A percentile compares a stretch with the other conserved stretches of the same genome.
phyloP scores from a whole-genome alignment of 2,329 filamentous ascomycete species.

The Coniochaeta prunicola region DNA sequence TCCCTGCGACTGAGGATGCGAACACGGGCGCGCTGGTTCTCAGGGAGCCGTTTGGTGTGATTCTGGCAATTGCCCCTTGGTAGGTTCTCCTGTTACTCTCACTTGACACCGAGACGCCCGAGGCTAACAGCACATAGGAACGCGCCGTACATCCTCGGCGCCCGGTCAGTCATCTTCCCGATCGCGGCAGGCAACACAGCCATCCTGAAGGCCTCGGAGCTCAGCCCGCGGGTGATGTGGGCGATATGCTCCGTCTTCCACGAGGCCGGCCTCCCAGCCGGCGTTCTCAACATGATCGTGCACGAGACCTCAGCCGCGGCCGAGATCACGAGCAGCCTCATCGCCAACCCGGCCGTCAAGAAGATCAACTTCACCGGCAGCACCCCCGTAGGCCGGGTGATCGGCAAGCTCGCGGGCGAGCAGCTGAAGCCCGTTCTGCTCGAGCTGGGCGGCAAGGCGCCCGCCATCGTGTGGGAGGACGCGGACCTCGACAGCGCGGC shows the following conservation, averaged over 20 bases:
- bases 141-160: constrained; percentile 46
- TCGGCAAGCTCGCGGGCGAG: constrained; percentile 62
- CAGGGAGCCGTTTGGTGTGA: constrained; percentile 72
- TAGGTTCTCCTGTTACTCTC: constrained; percentile 29
- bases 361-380: constrained; percentile 87
- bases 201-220: constrained; percentile 65
- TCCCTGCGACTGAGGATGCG: constrained; percentile 30
- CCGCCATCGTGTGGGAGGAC: constrained; percentile 72
- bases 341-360: constrained; percentile 59
- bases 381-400: constrained; percentile 65
- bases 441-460: constrained; percentile 78
- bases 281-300: constrained; percentile 67
- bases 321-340: constrained; percentile 58
- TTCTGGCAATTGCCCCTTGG: constrained; percentile 77
- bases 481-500: constrained; percentile 70
- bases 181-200: constrained; percentile 73
- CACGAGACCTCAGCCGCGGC: constrained; percentile 59
- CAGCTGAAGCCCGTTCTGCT: constrained; percentile 73
- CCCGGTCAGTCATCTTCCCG: constrained; percentile 51
- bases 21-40: constrained; percentile 56
- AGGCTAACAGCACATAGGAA: constrained; percentile 35
- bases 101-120: background rate
- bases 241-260: constrained; percentile 56
- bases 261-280: constrained; percentile 69
- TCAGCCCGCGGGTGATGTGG: constrained; percentile 57